Percentiles rank a stretch among this genome's conserved stretches.
These are phyloP conservation scores for Macrophomina tecta DNA, from an alignment of 2,329 filamentous ascomycete species.

Conservation along the genomic window DNA sequence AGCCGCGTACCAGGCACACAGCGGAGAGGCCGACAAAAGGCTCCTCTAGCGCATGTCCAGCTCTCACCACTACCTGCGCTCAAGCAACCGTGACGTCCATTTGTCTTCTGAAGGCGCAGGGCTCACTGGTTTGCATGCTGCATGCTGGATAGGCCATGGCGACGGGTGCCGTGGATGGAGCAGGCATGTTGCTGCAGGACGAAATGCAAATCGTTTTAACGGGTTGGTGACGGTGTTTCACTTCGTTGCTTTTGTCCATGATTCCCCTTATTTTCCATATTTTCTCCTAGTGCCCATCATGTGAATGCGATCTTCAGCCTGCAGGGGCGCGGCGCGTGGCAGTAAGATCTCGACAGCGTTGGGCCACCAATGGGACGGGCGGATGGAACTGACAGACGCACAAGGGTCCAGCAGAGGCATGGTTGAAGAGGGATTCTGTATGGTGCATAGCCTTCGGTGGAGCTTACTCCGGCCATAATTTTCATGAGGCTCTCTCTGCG, in stretches of 20 bases:
- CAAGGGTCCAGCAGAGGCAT: neutral
- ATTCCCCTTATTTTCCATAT: neutral
- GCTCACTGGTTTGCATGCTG: constrained; percentile 10
- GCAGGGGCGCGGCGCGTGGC: neutral
- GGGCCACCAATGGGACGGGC: neutral
- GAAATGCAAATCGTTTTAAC: constrained; percentile 3
- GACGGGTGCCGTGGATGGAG: neutral
- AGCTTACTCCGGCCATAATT: neutral
- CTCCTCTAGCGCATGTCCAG: too few species aligned
- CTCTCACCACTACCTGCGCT: too few species aligned
- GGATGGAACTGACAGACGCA: neutral
- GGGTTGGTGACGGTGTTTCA: neutral
- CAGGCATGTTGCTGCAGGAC: neutral
- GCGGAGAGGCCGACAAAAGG: too few species aligned
- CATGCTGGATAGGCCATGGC: neutral
- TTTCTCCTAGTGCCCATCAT: neutral
- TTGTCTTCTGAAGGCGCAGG: neutral
- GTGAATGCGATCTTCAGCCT: neutral
- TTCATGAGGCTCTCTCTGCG: too few species aligned
- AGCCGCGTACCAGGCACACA: too few species aligned
- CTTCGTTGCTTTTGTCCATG: neutral
- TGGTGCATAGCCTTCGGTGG: neutral
- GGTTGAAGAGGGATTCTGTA: neutral
- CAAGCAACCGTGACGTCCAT: neutral
- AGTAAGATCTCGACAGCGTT: neutral